Evolutionary conservation across 441 rosid species (phyloP).

Genomic region (Populus hybrid): DNA sequence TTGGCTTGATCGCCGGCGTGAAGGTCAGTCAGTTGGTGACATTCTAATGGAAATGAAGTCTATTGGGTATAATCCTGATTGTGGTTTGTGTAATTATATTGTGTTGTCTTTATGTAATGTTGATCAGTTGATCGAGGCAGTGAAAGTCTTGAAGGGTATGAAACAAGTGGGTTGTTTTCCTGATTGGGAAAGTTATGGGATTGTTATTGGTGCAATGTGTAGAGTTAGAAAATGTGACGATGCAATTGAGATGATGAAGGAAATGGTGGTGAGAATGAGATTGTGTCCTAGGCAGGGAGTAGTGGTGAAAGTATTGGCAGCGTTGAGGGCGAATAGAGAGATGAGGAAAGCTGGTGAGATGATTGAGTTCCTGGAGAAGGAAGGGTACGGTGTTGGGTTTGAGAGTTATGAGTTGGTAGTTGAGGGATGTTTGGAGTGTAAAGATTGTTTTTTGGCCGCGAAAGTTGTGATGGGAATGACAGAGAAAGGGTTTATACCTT

Average conservation of each 20-base stretch:
- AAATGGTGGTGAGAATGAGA: constrained; percentile 69
- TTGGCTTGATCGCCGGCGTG: constrained; percentile 46
- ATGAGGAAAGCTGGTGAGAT: constrained; percentile 58
- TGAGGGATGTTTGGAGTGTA: constrained; percentile 66
- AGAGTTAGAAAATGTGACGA: constrained; percentile 47
- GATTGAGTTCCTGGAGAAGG: constrained; percentile 64
- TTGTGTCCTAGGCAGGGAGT: constrained; percentile 63
- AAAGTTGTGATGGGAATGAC: constrained; percentile 73
- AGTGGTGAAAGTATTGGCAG: constrained; percentile 51
- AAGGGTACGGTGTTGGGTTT: constrained; percentile 51
- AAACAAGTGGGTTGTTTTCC: constrained; percentile 56
- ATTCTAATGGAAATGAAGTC: constrained; percentile 52
- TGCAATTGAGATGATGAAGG: constrained; percentile 53
- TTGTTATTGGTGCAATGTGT: constrained; percentile 51
- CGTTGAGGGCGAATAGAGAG: constrained; percentile 62
- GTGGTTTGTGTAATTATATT: constrained; percentile 62
- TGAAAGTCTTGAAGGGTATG: constrained; percentile 60
- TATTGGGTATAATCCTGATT: constrained; percentile 68
- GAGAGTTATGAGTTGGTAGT: constrained; percentile 55
- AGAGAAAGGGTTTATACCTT: constrained; percentile 76
- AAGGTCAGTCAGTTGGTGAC: constrained; percentile 34
- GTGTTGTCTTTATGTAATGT: constrained; percentile 64
- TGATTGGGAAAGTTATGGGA: constrained; percentile 65
- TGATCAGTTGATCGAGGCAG: constrained; percentile 66
- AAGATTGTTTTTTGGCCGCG: constrained; percentile 71